phyloP scores from a whole-genome alignment of 495 filamentous ascomycete genomes.

The Mytilinidion resinicola region DNA sequence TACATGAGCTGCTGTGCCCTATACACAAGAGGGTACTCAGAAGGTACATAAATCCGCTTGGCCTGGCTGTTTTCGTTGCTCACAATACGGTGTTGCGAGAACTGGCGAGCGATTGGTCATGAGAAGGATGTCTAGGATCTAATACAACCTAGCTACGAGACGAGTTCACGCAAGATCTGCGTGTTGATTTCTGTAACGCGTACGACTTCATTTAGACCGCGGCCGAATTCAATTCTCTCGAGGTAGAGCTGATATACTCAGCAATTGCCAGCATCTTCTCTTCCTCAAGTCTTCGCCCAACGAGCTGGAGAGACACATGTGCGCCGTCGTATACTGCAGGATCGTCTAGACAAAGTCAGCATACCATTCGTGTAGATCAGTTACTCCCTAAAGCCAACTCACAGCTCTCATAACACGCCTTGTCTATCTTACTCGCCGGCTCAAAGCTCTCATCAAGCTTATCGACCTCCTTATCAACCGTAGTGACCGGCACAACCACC shows the following conservation, averaged over 20 bases:
- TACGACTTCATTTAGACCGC: too few species aligned
- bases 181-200: too few species aligned
- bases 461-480: conserved; percentile 50
- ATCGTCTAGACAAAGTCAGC: conserved; percentile 37
- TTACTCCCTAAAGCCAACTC: conserved; percentile 31
- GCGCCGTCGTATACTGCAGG: conserved; percentile 44
- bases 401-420: conserved; percentile 46
- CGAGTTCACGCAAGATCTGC: too few species aligned
- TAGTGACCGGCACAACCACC: conserved; percentile 53
- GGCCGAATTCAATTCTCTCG: too few species aligned
- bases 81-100: too few species aligned
- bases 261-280: conserved; percentile 45
- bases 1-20: too few species aligned
- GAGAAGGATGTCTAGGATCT: too few species aligned
- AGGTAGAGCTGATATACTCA: conserved; percentile 31
- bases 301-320: conserved; percentile 42
- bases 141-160: too few species aligned
- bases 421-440: conserved; percentile 41
- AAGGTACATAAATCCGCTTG: too few species aligned
- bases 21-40: too few species aligned
- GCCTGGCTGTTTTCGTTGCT: too few species aligned
- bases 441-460: conserved; percentile 35
- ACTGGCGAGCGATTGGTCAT: too few species aligned
- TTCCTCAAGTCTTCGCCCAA: conserved; percentile 42
- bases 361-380: neutral